Conservation (phyloP, 2,329 filamentous ascomycete genomes). For the Penicillium sp. region DNA sequence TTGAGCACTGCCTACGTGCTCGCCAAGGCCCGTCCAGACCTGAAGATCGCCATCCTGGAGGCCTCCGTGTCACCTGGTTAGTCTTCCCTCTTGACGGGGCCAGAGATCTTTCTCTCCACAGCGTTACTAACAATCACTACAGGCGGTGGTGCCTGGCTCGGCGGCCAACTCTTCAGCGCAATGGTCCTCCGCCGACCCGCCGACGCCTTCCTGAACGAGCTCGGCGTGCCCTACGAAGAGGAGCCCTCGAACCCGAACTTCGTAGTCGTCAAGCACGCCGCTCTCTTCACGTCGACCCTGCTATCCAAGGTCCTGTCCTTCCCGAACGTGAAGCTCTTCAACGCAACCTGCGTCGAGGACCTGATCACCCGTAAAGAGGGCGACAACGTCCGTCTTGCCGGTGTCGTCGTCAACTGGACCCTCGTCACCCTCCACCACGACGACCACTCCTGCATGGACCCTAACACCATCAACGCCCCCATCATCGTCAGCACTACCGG, state of each 20-base stretch:
- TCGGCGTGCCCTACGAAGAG: constrained; percentile 82
- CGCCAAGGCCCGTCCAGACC: constrained; percentile 76
- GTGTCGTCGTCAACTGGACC: constrained; percentile 95
- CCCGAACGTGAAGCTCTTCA: constrained; percentile 95
- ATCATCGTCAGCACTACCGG: constrained; percentile 85
- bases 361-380: constrained; percentile 72
- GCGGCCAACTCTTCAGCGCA: constrained; percentile 88
- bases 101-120: background rate
- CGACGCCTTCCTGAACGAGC: constrained; percentile 73
- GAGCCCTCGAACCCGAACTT: constrained; percentile 82
- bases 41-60: constrained; percentile 89
- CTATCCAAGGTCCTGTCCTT: constrained; percentile 77
- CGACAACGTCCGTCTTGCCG: constrained; percentile 66
- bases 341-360: constrained; percentile 88
- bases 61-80: constrained; percentile 72
- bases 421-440: constrained; percentile 83
- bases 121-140: constrained; percentile 5
- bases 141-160: constrained; percentile 87
- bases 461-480: constrained; percentile 92
- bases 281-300: constrained; percentile 84
- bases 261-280: constrained; percentile 90
- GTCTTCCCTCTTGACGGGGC: constrained; percentile 9
- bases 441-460: constrained; percentile 93
- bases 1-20: constrained; percentile 80
- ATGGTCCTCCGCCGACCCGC: constrained; percentile 96